Evolutionary conservation across 495 filamentous ascomycete genomes (phyloP).

Genomic region (Daldinia vernicosa): DNA sequence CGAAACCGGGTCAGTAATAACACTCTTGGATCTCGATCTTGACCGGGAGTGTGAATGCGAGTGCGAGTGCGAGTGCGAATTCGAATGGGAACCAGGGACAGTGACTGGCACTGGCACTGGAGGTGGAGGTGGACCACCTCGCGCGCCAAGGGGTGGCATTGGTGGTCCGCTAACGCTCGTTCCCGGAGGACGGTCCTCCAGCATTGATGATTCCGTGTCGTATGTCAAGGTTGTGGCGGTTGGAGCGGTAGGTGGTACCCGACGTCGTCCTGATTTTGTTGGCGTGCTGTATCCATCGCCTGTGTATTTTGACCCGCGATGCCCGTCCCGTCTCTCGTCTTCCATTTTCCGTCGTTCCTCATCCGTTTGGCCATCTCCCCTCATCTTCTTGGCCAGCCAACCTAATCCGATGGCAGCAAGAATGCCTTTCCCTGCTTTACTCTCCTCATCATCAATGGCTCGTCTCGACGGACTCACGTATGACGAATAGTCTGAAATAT

Average conservation of each 20-base stretch:
- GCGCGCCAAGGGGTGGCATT: constrained; percentile 49
- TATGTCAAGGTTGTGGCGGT: constrained; percentile 49
- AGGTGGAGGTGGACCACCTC: constrained; percentile 54
- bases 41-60: constrained; percentile 42
- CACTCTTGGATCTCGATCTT: constrained; percentile 46
- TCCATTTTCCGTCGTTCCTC: constrained; percentile 68
- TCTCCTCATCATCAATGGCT: constrained; percentile 49
- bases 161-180: constrained; percentile 46
- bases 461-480: constrained; percentile 59
- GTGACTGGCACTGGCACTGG: constrained; percentile 45
- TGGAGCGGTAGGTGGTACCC: constrained; percentile 46
- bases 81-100: constrained; percentile 14
- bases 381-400: constrained; percentile 71
- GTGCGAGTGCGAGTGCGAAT: constrained; percentile 38
- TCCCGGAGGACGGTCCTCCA: constrained; percentile 47
- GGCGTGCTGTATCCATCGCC: constrained; percentile 70
- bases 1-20: constrained; percentile 45
- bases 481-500: constrained; percentile 61
- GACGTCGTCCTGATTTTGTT: constrained; percentile 57
- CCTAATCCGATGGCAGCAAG: constrained; percentile 72
- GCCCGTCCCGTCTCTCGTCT: constrained; percentile 57
- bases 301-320: constrained; percentile 57
- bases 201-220: constrained; percentile 57
- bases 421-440: constrained; percentile 66
- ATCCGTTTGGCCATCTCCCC: constrained; percentile 69